A percentile compares a stretch with the other conserved stretches of the same genome.
These are phyloP conservation scores for Chlorophyllum brunneum DNA, from an alignment of 768 basidiomycete genomes.

Conservation along the genomic window DNA sequence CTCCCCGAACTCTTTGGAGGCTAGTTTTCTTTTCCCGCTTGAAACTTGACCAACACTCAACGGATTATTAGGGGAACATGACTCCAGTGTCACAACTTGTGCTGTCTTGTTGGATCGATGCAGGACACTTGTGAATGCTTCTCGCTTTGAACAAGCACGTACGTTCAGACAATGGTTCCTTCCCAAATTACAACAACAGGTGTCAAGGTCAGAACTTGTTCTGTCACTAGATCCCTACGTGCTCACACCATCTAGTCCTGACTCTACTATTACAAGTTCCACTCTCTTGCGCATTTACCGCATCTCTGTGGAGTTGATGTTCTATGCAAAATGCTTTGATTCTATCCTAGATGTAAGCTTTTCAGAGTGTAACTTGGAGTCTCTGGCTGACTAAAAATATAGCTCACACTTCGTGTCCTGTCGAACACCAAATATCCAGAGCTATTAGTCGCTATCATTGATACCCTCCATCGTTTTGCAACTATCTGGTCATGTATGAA, in stretches of 20 bases:
- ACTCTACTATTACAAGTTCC: conserved; percentile 27
- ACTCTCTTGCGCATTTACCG: conserved; percentile 52
- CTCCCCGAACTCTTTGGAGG: conserved; percentile 71
- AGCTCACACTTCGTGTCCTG: conserved; percentile 55
- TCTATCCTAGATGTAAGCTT: conserved; percentile 62
- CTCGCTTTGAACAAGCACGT: conserved; percentile 73
- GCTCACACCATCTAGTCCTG: conserved; percentile 13
- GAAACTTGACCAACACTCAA: background rate
- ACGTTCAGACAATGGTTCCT: conserved; percentile 70
- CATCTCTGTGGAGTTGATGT: conserved; percentile 56
- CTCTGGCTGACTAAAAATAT: conserved; percentile 10
- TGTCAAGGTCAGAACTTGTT: conserved; percentile 38
- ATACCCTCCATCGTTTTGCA: conserved; percentile 66
- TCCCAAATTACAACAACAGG: conserved; percentile 57
- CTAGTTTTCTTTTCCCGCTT: conserved; percentile 16
- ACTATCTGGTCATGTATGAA: conserved; percentile 81
- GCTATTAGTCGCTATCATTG: conserved; percentile 58
- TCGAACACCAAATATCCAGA: conserved; percentile 48
- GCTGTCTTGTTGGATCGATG: conserved; percentile 40
- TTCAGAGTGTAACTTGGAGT: background rate
- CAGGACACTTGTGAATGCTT: conserved; percentile 43
- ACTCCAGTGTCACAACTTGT: conserved; percentile 24
- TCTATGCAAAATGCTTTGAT: conserved; percentile 58
- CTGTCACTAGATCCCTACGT: background rate
- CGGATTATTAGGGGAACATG: background rate